Evolutionary conservation across 163 green algal genomes (phyloP).

Genomic region (Scenedesmus sp.): DNA sequence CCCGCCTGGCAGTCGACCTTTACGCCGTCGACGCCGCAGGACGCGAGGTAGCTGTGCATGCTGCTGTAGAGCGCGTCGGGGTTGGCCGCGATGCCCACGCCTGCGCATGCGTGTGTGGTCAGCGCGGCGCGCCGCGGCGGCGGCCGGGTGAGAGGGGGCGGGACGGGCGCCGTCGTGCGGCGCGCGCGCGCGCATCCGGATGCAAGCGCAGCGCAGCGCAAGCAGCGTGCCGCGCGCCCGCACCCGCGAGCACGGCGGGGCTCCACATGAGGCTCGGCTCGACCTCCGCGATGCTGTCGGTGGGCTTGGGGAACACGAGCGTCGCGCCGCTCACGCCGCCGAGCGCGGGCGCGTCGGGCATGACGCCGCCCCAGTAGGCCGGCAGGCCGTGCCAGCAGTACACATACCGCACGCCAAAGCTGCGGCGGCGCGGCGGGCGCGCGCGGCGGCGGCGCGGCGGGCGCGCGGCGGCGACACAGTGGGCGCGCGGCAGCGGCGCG

Average conservation of each 20-base stretch:
- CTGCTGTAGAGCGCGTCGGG: slow-evolving; percentile 74
- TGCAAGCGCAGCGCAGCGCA: slow-evolving; percentile 8
- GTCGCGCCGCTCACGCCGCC: slow-evolving; percentile 2
- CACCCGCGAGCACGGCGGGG: slow-evolving; percentile 77
- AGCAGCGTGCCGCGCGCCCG: no score
- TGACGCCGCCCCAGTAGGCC: slow-evolving; percentile 95
- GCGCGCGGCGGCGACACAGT: no score
- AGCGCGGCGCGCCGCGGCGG: no score
- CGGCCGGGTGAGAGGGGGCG: no score
- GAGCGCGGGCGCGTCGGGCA: slow-evolving; percentile 51
- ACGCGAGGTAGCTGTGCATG: slow-evolving; percentile 93
- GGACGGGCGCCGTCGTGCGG: no score
- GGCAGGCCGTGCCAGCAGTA: slow-evolving; percentile 97
- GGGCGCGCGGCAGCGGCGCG: no score
- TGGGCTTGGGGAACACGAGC: slow-evolving; percentile 51
- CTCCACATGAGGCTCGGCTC: slow-evolving; percentile 92
- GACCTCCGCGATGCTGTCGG: slow-evolving; percentile 64
- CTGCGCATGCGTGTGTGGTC: no score
- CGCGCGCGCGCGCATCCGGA: no score
- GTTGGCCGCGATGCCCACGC: slow-evolving; percentile 80
- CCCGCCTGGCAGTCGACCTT: slow-evolving; percentile 98
- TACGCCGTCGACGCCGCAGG: slow-evolving; percentile 88
- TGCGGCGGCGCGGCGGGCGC: no score
- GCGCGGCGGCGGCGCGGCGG: no score
- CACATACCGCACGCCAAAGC: slow-evolving; percentile 77